Evolutionary conservation across 768 basidiomycete species (phyloP).

Genomic region (Lactarius quietus): DNA sequence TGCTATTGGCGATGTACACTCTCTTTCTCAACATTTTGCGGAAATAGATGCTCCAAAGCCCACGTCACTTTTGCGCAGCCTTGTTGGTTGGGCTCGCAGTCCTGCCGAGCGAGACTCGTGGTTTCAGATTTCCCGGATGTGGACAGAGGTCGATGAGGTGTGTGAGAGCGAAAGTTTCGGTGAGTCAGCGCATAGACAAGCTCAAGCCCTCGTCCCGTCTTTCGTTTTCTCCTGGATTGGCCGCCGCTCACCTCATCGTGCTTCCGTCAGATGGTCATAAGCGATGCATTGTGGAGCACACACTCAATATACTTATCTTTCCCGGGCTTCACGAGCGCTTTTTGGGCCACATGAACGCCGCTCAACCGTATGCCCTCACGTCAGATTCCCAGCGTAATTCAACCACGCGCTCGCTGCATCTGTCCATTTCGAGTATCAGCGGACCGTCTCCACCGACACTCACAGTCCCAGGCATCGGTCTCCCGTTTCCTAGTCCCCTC

Average conservation of each 20-base stretch:
- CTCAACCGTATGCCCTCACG: constrained; percentile 28
- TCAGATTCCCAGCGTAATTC: constrained; percentile 24
- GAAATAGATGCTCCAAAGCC: constrained; percentile 67
- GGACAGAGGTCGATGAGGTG: constrained; percentile 73
- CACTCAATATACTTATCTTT: constrained; percentile 69
- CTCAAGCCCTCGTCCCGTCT: background rate
- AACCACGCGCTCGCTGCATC: constrained; percentile 27
- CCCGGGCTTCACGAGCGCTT: constrained; percentile 55
- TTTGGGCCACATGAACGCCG: constrained; percentile 28
- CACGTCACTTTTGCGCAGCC: constrained; percentile 51
- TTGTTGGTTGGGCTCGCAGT: constrained; percentile 47
- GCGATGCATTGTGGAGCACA: constrained; percentile 75
- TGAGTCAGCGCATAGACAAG: constrained; percentile 33
- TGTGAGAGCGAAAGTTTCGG: constrained; percentile 80
- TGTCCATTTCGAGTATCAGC: constrained; percentile 25
- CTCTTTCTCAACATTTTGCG: constrained; percentile 56
- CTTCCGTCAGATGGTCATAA: constrained; percentile 59
- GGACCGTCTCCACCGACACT: constrained; percentile 43
- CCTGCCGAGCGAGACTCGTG: constrained; percentile 38
- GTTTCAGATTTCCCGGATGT: constrained; percentile 63
- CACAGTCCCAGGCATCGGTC: constrained; percentile 53
- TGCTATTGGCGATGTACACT: constrained; percentile 68
- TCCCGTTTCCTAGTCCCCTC: constrained; percentile 71
- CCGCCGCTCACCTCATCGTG: background rate
- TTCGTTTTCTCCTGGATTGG: background rate